Percentiles rank a stretch among this genome's conserved stretches.
These are phyloP conservation scores for Prunus armeniaca DNA, from an alignment of 306 rosid genomes.

Conservation along the genomic window DNA sequence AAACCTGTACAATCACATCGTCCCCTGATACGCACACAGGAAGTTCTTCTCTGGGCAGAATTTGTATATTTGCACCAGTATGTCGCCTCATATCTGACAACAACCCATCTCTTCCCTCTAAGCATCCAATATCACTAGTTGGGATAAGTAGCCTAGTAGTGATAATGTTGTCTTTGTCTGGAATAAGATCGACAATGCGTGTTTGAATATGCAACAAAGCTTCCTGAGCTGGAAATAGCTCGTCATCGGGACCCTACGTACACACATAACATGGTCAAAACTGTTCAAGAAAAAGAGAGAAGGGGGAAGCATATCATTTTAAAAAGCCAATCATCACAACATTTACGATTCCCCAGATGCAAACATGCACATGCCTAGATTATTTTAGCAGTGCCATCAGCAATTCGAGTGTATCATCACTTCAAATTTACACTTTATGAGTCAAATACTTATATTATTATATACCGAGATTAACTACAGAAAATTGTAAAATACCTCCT, in stretches of 20 bases:
- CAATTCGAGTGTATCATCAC: background rate
- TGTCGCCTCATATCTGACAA: conserved; percentile 69
- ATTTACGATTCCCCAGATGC: too few species aligned
- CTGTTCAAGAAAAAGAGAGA: background rate
- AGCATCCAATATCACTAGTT: conserved; percentile 71
- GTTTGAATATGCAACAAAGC: conserved; percentile 95
- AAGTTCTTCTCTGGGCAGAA: conserved; percentile 77
- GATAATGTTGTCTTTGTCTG: conserved; percentile 68
- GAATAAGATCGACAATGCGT: conserved; percentile 77
- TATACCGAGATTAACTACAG: conserved; percentile 2
- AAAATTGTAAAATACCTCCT: conserved; percentile 62
- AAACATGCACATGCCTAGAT: background rate
- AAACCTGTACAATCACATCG: conserved; percentile 87
- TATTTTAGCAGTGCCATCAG: background rate
- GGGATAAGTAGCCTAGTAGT: conserved; percentile 89
- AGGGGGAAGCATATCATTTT: background rate
- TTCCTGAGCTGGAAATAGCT: conserved; percentile 98
- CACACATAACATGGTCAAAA: background rate
- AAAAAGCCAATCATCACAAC: background rate
- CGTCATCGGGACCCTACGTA: conserved; percentile 84
- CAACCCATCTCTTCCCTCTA: conserved; percentile 89
- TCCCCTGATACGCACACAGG: conserved; percentile 64
- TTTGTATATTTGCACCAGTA: conserved; percentile 79
- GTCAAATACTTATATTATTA: background rate
- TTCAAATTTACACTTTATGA: background rate